Evolutionary conservation across 2,329 filamentous ascomycete species (phyloP).

Genomic region (Tolypocladium tropicale): DNA sequence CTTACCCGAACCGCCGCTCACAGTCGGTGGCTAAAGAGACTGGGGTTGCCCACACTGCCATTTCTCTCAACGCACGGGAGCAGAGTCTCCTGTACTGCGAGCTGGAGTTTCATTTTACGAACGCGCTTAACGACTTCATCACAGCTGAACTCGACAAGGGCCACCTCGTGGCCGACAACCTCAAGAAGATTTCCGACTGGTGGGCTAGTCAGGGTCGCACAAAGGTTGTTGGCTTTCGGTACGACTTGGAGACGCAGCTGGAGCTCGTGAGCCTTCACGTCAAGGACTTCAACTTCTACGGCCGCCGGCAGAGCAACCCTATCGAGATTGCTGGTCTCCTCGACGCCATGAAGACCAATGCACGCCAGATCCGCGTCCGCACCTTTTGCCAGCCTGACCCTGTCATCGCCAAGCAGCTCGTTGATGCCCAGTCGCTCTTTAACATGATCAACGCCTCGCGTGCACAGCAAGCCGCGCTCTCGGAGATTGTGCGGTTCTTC

Average conservation of each 20-base stretch:
- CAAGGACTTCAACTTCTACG: constrained; percentile 44
- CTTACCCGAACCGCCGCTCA: constrained; percentile 20
- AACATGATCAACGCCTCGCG: constrained; percentile 36
- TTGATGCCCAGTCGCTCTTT: constrained; percentile 41
- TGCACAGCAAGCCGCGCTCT: constrained; percentile 32
- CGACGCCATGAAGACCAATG: constrained; percentile 41
- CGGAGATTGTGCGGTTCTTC: constrained; percentile 44
- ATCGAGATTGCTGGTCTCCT: constrained; percentile 36
- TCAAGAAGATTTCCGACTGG: constrained; percentile 38
- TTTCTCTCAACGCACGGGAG: constrained; percentile 44
- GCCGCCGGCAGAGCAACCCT: constrained; percentile 30
- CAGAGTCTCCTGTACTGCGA: constrained; percentile 50
- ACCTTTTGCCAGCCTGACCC: constrained; percentile 50
- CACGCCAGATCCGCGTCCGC: constrained; percentile 40
- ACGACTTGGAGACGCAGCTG: constrained; percentile 51
- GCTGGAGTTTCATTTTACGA: constrained; percentile 44
- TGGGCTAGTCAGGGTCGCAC: constrained; percentile 45
- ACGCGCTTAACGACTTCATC: constrained; percentile 41
- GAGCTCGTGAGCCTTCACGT: constrained; percentile 40
- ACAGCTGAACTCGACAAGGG: constrained; percentile 42
- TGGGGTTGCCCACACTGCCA: constrained; percentile 23
- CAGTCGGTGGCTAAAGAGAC: constrained; percentile 19
- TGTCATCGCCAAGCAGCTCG: constrained; percentile 46
- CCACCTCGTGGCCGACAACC: constrained; percentile 39
- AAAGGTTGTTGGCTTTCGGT: constrained; percentile 45